Base-by-base conservation (phyloP, 2,329 filamentous ascomycete species). In the Fusarium proliferatum region DNA sequence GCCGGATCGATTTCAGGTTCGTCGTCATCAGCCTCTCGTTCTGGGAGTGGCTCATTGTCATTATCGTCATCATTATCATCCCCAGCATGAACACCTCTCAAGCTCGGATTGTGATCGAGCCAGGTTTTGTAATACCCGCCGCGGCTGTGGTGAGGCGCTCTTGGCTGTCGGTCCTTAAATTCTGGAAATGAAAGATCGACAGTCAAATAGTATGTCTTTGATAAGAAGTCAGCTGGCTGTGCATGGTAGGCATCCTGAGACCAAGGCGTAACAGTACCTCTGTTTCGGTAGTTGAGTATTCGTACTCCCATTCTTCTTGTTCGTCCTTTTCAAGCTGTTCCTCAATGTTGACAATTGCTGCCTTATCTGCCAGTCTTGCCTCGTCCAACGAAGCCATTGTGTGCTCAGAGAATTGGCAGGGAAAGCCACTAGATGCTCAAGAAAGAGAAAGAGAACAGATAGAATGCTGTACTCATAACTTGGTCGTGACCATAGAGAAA, bases 231-330 rank as follows among this genome's bases (percentile, higher is more conserved):
- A 76, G 67, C 52, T 34, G 12, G 36, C 26, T 39, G 36, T 45
- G 23, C 23, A 26, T n/a, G 28, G 26, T 39, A 13, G 30, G 36
- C 17, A 19, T 57, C 42, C 41, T 15, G 45, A 13, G 17, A 49
- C 46, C 36, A 36, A 48, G 52, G 19, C 17, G 23, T 15, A 36
- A 53, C 36, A 39, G 41, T 33, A 89, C 90, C 84, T 92, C 90
- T 19, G 86, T 90, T 76, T 92, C 89, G 0, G 88, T 90, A 6
- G 83, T 81, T 0, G 90, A 92, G 76, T 92, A 92, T 73, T 92
- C 90, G 73, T 91, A 92, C 76, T 92, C 90, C 89, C 89, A 92
- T 57, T 91, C 89, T 55, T 91, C 88, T 67, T 90, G 84, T 10
- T 85, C 86, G 34, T 84, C 83, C 15, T 69, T 68, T 30, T 72